Evolutionary conservation across 2,329 filamentous ascomycete genomes (phyloP).

Genomic region (Phaeosphaeria sp.): DNA sequence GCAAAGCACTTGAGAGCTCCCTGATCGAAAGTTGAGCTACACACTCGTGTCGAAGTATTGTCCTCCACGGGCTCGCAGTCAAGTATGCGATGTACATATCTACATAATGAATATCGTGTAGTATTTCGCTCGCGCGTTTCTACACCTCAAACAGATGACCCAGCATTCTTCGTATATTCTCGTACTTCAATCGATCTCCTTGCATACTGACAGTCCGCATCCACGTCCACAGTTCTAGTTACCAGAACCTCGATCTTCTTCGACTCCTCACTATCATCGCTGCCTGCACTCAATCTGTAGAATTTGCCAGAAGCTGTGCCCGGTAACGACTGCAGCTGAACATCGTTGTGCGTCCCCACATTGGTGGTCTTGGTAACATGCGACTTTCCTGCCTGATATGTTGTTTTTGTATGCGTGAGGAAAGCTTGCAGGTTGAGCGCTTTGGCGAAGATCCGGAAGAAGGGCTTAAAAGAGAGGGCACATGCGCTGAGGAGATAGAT

Average conservation of each 20-base stretch:
- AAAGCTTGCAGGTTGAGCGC: slow-evolving; percentile 24
- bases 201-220: not conserved
- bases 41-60: not conserved
- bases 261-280: not conserved
- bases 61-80: not conserved
- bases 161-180: not conserved
- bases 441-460: slow-evolving; percentile 28
- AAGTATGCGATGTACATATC: not conserved
- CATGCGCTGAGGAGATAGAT: slow-evolving; percentile 35
- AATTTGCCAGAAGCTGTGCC: not conserved
- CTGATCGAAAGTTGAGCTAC: not conserved
- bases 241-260: slow-evolving; percentile 5
- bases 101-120: not conserved
- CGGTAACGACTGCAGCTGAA: not conserved
- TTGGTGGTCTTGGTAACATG: not conserved
- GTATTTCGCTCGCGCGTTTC: not conserved
- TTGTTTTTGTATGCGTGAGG: slow-evolving; percentile 24
- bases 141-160: not conserved
- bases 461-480: slow-evolving; percentile 31
- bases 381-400: slow-evolving; percentile 4
- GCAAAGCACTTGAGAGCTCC: not conserved
- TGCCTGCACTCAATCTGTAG: slow-evolving; percentile 1
- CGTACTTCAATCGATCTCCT: not conserved
- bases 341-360: not conserved
- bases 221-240: slow-evolving; percentile 2